Conservation (phyloP, 805 yeast species). For the Candida easanensis region DNA sequence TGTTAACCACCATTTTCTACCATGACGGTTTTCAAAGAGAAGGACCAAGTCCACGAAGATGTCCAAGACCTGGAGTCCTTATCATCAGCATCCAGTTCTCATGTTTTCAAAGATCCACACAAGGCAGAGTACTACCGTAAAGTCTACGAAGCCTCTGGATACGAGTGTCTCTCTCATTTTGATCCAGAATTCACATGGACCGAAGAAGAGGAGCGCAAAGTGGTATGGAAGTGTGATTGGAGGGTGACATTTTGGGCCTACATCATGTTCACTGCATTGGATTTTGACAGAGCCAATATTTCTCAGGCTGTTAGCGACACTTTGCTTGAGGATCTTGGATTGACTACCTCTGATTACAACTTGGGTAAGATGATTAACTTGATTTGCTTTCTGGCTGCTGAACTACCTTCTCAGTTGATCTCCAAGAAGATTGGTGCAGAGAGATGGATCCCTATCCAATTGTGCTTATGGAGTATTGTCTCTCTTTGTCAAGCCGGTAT, state of each 20-base stretch:
- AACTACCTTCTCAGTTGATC: constrained; percentile 63
- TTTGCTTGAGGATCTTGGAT: constrained; percentile 30
- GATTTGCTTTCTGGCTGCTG: constrained; percentile 52
- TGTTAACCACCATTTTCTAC: too few relatives aligned
- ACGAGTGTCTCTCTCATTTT: constrained; percentile 53
- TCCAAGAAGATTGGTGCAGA: constrained; percentile 66
- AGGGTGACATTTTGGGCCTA: constrained; percentile 57
- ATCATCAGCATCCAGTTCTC: neutral
- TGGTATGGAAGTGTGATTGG: constrained; percentile 52
- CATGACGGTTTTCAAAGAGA: too few relatives aligned
- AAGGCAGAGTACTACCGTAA: constrained; percentile 44
- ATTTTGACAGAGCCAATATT: constrained; percentile 57
- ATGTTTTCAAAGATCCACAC: constrained; percentile 36
- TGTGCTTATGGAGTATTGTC: constrained; percentile 54
- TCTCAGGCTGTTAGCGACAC: constrained; percentile 58
- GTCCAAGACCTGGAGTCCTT: neutral
- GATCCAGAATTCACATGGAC: constrained; percentile 62
- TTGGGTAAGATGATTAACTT: constrained; percentile 54
- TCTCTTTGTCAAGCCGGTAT: constrained; percentile 51
- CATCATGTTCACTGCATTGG: constrained; percentile 55
- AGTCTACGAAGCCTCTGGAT: constrained; percentile 45
- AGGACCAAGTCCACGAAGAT: neutral
- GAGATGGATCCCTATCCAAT: constrained; percentile 57
- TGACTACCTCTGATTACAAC: constrained; percentile 59
- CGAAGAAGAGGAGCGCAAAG: constrained; percentile 44